phyloP scores from a whole-genome alignment of 176 grass and related monocot genomes.

The Ananas comosus region DNA sequence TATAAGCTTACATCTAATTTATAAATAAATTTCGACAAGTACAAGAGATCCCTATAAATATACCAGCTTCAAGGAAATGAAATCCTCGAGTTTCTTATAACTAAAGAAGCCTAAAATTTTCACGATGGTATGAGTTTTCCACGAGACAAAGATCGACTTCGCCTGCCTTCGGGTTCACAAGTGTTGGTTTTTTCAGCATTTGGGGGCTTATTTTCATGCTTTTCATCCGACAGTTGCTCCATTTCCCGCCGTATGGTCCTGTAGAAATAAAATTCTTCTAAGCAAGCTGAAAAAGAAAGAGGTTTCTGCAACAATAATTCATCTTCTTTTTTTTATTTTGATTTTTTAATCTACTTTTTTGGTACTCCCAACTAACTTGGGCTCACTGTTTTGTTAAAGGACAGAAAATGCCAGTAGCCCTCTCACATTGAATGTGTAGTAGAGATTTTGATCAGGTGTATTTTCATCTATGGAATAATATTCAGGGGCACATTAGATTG shows the following conservation, averaged over 20 bases:
- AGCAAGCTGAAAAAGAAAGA: not conserved
- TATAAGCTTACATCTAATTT: too few relatives aligned
- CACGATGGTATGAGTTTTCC: conserved; percentile 37
- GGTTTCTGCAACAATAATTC: too few relatives aligned
- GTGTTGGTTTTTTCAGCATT: conserved; percentile 30
- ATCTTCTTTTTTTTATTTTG: not conserved
- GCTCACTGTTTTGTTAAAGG: too few relatives aligned
- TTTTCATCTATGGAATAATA: too few relatives aligned
- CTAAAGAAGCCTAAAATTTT: conserved; percentile 2
- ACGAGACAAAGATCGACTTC: conserved; percentile 51
- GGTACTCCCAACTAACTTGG: too few relatives aligned
- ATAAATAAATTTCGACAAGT: too few relatives aligned
- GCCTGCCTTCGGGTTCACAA: conserved; percentile 32
- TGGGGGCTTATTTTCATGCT: conserved; percentile 28
- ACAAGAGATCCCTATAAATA: too few relatives aligned
- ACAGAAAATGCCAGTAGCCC: too few relatives aligned
- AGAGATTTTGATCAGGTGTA: too few relatives aligned
- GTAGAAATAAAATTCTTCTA: not conserved
- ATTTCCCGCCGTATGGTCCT: conserved; percentile 36
- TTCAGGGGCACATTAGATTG: not conserved
- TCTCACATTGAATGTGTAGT: too few relatives aligned
- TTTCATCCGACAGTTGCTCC: conserved; percentile 45
- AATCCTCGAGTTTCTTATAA: not conserved
- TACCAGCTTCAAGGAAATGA: too few relatives aligned
- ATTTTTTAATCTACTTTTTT: too few relatives aligned